phyloP scores from a whole-genome alignment of 495 filamentous ascomycete species.

The Aspergillus leporis region DNA sequence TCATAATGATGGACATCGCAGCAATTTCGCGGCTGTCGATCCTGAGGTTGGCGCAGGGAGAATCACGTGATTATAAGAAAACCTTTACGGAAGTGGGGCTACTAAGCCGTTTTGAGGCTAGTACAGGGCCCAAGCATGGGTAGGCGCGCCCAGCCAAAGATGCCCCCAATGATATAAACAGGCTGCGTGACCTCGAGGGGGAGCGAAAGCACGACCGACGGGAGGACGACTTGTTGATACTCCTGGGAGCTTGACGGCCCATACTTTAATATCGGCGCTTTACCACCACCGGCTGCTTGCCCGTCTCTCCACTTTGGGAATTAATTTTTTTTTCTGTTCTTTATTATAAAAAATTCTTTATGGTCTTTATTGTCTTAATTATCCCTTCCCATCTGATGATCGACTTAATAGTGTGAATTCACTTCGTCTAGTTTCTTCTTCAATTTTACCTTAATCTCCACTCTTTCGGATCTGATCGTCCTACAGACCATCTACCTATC shows the following conservation, averaged over 20 bases:
- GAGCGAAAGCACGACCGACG: constrained; percentile 18
- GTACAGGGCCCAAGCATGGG: constrained; percentile 45
- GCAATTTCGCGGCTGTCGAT: constrained; percentile 12
- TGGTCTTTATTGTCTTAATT: constrained; percentile 10
- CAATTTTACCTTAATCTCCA: constrained; percentile 12
- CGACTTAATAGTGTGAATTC: constrained; percentile 8
- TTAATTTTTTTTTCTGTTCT: constrained; percentile 5
- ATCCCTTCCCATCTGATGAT: background rate
- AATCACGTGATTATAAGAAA: constrained; percentile 42
- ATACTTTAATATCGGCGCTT: constrained; percentile 6
- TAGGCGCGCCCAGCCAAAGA: constrained; percentile 45
- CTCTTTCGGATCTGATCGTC: constrained; percentile 12
- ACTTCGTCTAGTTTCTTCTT: background rate
- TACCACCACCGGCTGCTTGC: background rate
- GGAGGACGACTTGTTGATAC: constrained; percentile 21
- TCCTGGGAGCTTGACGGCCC: constrained; percentile 9
- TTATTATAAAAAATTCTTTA: constrained; percentile 6
- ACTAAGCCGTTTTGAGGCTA: constrained; percentile 31
- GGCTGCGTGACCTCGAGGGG: constrained; percentile 49
- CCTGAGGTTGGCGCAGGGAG: constrained; percentile 18
- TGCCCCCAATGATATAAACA: constrained; percentile 54
- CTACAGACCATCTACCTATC: constrained; percentile 7
- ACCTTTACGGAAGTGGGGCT: constrained; percentile 35
- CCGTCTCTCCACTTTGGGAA: background rate
- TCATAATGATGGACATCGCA: constrained; percentile 8